Conservation (phyloP, 805 yeast genomes). For the Kregervanrija delftensis region DNA sequence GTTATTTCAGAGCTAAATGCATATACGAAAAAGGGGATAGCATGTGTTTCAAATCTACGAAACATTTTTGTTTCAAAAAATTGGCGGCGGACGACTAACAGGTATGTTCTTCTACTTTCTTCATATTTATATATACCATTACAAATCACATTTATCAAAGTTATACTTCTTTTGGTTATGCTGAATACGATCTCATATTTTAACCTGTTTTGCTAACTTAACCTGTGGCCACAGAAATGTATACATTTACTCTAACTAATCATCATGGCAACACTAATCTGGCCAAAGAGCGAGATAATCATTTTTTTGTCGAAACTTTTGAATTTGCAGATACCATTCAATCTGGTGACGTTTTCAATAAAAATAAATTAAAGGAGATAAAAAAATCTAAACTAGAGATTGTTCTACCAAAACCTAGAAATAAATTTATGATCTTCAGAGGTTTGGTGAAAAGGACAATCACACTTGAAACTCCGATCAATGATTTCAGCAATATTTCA, state of each 20-base stretch:
- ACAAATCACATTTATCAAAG: too few relatives aligned
- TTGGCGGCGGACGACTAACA: neutral
- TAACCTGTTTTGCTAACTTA: too few relatives aligned
- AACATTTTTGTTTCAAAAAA: neutral
- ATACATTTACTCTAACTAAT: neutral
- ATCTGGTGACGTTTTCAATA: neutral
- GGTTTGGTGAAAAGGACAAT: neutral
- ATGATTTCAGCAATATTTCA: too few relatives aligned
- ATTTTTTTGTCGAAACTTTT: neutral
- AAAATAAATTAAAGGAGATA: constrained; percentile 4
- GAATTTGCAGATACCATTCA: constrained; percentile 3
- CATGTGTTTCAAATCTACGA: neutral
- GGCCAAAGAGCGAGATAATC: too few relatives aligned
- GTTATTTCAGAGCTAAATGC: neutral
- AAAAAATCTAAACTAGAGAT: constrained; percentile 4
- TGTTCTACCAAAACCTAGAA: constrained; percentile 8
- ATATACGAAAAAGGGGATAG: neutral
- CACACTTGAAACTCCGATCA: too few relatives aligned
- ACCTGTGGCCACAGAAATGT: neutral
- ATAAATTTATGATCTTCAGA: constrained; percentile 9
- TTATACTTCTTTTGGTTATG: too few relatives aligned
- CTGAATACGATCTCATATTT: too few relatives aligned
- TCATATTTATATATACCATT: too few relatives aligned
- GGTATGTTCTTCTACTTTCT: too few relatives aligned
- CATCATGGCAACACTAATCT: too few relatives aligned